Percentiles rank a stretch among this genome's conserved stretches.
These are phyloP conservation scores for Lachnellula willkommii DNA, from an alignment of 2,329 filamentous ascomycete species.

Conservation along the genomic window DNA sequence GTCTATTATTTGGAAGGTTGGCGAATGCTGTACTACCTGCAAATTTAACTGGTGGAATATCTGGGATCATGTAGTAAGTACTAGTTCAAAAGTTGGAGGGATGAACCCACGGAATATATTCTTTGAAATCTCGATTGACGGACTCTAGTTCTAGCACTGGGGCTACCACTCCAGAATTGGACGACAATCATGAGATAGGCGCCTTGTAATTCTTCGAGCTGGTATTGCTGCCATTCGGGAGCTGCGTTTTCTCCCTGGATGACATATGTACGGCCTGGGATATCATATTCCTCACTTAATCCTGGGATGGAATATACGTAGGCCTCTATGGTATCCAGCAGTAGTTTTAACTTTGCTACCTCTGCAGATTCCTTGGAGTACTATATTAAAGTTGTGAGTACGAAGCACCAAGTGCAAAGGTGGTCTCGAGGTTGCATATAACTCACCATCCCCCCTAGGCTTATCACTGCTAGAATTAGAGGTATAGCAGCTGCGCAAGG, in stretches of 20 bases:
- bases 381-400: constrained; percentile 11
- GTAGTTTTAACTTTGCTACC: constrained; percentile 18
- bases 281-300: constrained; percentile 27
- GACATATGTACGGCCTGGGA: constrained; percentile 24
- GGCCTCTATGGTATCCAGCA: constrained; percentile 26
- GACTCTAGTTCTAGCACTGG: constrained; percentile 25
- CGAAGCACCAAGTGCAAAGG: neutral
- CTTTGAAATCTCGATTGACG: constrained; percentile 28
- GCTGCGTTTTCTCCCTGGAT: constrained; percentile 19
- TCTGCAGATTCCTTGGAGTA: constrained; percentile 24
- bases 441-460: constrained; percentile 30
- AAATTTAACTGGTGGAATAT: constrained; percentile 27
- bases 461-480: constrained; percentile 27
- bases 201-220: constrained; percentile 30
- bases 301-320: constrained; percentile 27
- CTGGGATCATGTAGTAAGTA: constrained; percentile 10
- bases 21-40: constrained; percentile 23
- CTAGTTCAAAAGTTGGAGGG: neutral
- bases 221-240: constrained; percentile 29
- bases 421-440: neutral
- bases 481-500: constrained; percentile 26
- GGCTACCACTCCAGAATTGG: constrained; percentile 30
- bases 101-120: constrained; percentile 24
- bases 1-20: constrained; percentile 21
- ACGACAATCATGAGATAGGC: constrained; percentile 30